Evolutionary conservation across 208 protist species (phyloP).

Genomic region (Herpetomonas samuelpessoai): DNA sequence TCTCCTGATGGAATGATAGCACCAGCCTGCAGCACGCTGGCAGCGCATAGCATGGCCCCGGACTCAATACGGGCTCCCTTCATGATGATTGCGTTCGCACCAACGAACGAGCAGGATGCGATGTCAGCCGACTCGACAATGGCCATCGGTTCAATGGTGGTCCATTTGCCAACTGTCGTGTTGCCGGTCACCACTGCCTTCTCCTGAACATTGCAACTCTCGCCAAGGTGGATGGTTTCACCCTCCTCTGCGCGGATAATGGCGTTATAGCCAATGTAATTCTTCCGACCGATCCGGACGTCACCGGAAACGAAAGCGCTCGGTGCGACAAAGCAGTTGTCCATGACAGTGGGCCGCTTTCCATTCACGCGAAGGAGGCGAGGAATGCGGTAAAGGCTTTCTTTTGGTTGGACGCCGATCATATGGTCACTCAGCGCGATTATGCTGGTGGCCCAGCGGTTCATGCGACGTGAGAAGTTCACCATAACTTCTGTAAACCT

Average conservation of each 20-base stretch:
- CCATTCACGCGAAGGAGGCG: slow-evolving; percentile 71
- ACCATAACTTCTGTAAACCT: slow-evolving; percentile 18
- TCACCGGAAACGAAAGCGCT: slow-evolving; percentile 82
- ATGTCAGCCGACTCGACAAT: slow-evolving; percentile 87
- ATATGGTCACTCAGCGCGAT: slow-evolving; percentile 60
- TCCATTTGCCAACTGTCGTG: slow-evolving; percentile 85
- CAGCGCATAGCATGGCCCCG: slow-evolving; percentile 82
- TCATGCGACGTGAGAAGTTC: slow-evolving; percentile 42
- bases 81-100: slow-evolving; percentile 82
- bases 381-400: slow-evolving; percentile 75
- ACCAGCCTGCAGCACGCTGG: slow-evolving; percentile 82
- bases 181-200: slow-evolving; percentile 86
- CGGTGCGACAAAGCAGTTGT: slow-evolving; percentile 90
- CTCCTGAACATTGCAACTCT: slow-evolving; percentile 90
- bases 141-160: slow-evolving; percentile 88
- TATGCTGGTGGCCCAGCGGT: slow-evolving; percentile 32
- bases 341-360: slow-evolving; percentile 73
- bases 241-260: slow-evolving; percentile 79
- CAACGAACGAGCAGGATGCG: slow-evolving; percentile 88
- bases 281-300: slow-evolving; percentile 84
- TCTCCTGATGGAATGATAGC: slow-evolving; percentile 89
- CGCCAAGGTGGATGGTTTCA: slow-evolving; percentile 82
- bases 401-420: slow-evolving; percentile 76
- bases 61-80: slow-evolving; percentile 82
- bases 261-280: slow-evolving; percentile 90